These are phyloP conservation scores for Sporothrix dimorphospora DNA, from an alignment of 2,329 filamentous ascomycete species.

Conservation along the genomic window DNA sequence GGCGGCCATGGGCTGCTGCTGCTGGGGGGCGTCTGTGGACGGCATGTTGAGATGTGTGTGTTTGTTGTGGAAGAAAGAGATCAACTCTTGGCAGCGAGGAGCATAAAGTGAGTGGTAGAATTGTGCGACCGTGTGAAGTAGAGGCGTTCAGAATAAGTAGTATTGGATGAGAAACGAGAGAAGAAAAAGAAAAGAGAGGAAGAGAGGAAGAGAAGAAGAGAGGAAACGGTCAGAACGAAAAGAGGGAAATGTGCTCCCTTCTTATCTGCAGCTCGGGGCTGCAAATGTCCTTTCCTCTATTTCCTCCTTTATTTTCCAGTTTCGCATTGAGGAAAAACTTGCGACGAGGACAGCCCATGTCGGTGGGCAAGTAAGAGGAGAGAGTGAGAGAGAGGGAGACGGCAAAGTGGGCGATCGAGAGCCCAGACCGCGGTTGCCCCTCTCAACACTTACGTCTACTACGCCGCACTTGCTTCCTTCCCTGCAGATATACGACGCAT, in stretches of 20 bases:
- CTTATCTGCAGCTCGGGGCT: slow-evolving; percentile 23
- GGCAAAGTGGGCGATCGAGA: background rate
- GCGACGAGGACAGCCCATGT: background rate
- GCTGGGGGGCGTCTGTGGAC: slow-evolving; percentile 37
- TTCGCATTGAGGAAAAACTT: background rate
- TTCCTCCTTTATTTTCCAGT: background rate
- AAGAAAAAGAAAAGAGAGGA: background rate
- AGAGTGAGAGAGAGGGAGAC: too few relatives aligned
- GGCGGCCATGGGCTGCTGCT: slow-evolving; percentile 42
- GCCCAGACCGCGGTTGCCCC: slow-evolving; percentile 10
- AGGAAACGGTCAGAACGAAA: background rate
- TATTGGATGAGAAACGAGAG: background rate
- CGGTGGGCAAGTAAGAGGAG: background rate
- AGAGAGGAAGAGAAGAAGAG: background rate
- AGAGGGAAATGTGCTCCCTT: slow-evolving; percentile 1
- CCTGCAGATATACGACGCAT: background rate
- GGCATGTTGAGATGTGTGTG: slow-evolving; percentile 37
- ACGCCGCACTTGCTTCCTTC: background rate
- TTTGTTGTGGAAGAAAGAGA: slow-evolving; percentile 26
- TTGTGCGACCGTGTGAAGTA: too few relatives aligned
- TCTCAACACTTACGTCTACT: background rate
- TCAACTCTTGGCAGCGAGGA: slow-evolving; percentile 18
- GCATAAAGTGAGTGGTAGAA: slow-evolving; percentile 13
- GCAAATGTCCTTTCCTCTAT: background rate
- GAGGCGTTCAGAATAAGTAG: background rate